A percentile compares a stretch with the other conserved stretches of the same genome.
These are phyloP conservation scores for Fragilariopsis cylindrus DNA, from an alignment of 108 stramenopile genomes.

Conservation along the genomic window DNA sequence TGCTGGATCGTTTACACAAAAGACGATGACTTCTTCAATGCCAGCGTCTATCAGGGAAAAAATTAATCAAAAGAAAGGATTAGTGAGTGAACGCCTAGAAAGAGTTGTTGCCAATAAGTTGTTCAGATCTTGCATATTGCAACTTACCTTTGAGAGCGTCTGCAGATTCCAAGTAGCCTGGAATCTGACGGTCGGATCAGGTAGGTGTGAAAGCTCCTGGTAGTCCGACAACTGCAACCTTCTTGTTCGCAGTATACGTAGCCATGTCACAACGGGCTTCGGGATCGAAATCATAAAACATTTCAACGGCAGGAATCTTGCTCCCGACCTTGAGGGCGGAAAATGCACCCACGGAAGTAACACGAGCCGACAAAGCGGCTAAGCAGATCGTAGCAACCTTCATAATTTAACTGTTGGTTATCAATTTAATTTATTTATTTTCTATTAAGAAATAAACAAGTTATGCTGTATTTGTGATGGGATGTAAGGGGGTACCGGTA, in stretches of 20 bases:
- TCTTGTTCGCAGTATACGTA: slow-evolving; percentile 47
- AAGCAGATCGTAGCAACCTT: slow-evolving; percentile 13
- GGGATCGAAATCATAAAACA: slow-evolving; percentile 40
- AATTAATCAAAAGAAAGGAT: slow-evolving; percentile 31
- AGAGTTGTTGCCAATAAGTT: too few species aligned
- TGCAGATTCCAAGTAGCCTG: slow-evolving; percentile 71
- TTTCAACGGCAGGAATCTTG: slow-evolving; percentile 38
- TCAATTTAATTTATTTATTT: slow-evolving; percentile 10
- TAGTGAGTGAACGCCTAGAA: slow-evolving; percentile 37
- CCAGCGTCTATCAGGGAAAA: slow-evolving; percentile 50
- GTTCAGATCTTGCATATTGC: neutral
- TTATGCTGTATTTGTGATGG: too few species aligned
- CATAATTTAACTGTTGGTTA: neutral
- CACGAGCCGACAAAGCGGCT: slow-evolving; percentile 27
- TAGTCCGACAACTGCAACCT: slow-evolving; percentile 60
- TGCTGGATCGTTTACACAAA: slow-evolving; percentile 63
- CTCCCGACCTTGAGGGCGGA: slow-evolving; percentile 30
- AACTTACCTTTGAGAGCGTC: slow-evolving; percentile 51
- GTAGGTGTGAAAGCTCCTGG: slow-evolving; percentile 82
- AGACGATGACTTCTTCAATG: slow-evolving; percentile 64
- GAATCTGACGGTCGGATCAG: slow-evolving; percentile 77
- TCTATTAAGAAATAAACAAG: neutral
- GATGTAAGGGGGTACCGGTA: too few species aligned
- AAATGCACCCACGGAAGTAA: slow-evolving; percentile 22
- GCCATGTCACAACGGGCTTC: slow-evolving; percentile 40